Evolutionary conservation across 495 filamentous ascomycete genomes (phyloP), one percentile per base, ranked within the genome.

Genomic region (Parathielavia hyrcaniae): DNA sequence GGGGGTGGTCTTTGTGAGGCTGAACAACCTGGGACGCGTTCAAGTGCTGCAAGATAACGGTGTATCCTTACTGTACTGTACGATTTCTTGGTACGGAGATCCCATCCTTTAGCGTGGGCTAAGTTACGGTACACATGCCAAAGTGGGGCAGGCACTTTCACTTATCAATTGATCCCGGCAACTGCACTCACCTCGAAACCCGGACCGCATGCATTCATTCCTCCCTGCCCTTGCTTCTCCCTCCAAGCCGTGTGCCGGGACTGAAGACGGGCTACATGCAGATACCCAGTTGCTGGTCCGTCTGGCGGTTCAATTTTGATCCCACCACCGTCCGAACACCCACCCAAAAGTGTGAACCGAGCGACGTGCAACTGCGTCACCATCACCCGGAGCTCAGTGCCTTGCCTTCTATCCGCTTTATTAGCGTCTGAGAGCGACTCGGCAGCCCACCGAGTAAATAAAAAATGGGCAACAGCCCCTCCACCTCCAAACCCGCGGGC

Each of bases 391-490:
- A n/a, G n/a, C 22, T 32, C n/a, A 20, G 12, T 20, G 35, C 36
- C 46, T 51, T 36, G 17, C 3, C 26, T 49, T 44, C 32, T 23
- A 35, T 39, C 40, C 13, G 35, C 35, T 14, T 26, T 41, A 44
- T 48, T 23, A 49, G 46, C 23, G 26, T 55, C 48, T 39, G 34
- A 55, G 50, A 55, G n/a, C n/a, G 53, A 46, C 53, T 30, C 59
- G 44, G 53, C 63, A 58, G 19, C 35, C 56, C 39, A 61, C 52
- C 39, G 47, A 26, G 23, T 30, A 32, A 41, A 19, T 38, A 35
- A 58, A 66, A 64, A 61, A 72, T 72, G 70, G 70, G 70, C 61
- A 72, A 72, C 65, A 72, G 51, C 61, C 68, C 68, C 38, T 72
- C 70, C 51, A 68, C 70, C 12, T 62, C 61, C 53, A 65, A 62